phyloP scores from a whole-genome alignment of 1,284 basidiomycete species.

The Anthracocystis panici-leucophaei region DNA sequence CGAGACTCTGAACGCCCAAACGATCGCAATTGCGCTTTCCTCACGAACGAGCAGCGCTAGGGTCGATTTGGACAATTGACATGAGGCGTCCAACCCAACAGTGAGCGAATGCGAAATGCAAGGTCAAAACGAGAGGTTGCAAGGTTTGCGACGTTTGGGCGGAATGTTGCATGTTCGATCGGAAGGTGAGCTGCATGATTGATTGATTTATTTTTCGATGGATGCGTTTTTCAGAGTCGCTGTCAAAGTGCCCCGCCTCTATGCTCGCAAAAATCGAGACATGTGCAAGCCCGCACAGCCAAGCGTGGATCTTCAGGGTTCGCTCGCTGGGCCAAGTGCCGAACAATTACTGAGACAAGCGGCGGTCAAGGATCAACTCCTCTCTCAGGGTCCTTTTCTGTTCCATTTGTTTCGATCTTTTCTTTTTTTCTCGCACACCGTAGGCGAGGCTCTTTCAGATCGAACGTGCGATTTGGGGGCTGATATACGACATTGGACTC shows the following conservation, averaged over 20 bases:
- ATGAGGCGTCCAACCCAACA: neutral
- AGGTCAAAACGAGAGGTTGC: neutral
- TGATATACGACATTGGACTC: slow-evolving; percentile 6
- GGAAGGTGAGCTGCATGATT: slow-evolving; percentile 12
- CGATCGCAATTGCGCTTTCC: neutral
- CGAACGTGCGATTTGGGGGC: too few species aligned
- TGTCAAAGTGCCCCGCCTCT: too few species aligned
- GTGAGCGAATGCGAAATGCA: too few species aligned
- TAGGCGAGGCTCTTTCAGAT: too few species aligned
- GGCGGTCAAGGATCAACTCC: too few species aligned
- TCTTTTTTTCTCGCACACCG: too few species aligned
- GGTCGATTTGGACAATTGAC: neutral
- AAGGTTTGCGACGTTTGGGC: neutral
- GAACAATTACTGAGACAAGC: too few species aligned
- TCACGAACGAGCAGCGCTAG: too few species aligned
- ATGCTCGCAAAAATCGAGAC: neutral
- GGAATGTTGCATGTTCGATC: slow-evolving; percentile 17
- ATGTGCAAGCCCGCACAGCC: neutral
- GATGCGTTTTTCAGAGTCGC: neutral
- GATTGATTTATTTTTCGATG: neutral
- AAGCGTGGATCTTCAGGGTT: neutral
- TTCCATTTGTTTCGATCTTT: too few species aligned
- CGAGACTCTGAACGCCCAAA: neutral
- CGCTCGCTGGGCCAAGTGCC: too few species aligned
- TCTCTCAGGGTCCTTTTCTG: too few species aligned